Percentiles rank a stretch among this genome's conserved stretches.
phyloP scores from a whole-genome alignment of 2,329 filamentous ascomycete genomes.

The Fusarium torulosum region DNA sequence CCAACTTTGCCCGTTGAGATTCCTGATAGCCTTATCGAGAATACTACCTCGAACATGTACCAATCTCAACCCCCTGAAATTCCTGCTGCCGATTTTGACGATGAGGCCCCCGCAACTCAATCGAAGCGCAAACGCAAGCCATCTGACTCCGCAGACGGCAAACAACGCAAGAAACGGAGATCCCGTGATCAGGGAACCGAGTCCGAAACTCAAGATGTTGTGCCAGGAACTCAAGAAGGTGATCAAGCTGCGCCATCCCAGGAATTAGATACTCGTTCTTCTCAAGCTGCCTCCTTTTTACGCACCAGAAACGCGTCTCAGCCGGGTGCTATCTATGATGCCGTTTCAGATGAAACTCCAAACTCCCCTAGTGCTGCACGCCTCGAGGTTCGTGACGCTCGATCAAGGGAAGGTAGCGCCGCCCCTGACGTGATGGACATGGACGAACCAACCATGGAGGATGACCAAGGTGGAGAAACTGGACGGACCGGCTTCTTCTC shows the following conservation, averaged over 20 bases:
- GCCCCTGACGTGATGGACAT: constrained; percentile 45
- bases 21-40: constrained; percentile 36
- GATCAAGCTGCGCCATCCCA: constrained; percentile 24
- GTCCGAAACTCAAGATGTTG: constrained; percentile 36
- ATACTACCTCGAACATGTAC: constrained; percentile 13
- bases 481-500: constrained; percentile 20
- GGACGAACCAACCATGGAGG: constrained; percentile 32
- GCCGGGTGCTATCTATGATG: constrained; percentile 38
- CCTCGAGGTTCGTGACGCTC: constrained; percentile 45
- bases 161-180: constrained; percentile 53
- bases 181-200: constrained; percentile 41
- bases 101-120: constrained; percentile 43
- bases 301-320: constrained; percentile 28
- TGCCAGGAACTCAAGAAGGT: constrained; percentile 41
- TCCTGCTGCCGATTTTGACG: constrained; percentile 27
- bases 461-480: constrained; percentile 11
- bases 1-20: constrained; percentile 35
- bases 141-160: constrained; percentile 49
- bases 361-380: constrained; percentile 49
- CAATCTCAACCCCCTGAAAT: constrained; percentile 25
- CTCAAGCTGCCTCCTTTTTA: constrained; percentile 31
- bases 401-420: constrained; percentile 47
- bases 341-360: constrained; percentile 37
- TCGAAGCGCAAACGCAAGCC: constrained; percentile 53
- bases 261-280: constrained; percentile 14